phyloP scores from a whole-genome alignment of 2,329 filamentous ascomycete species.

The Penicillium sp. region DNA sequence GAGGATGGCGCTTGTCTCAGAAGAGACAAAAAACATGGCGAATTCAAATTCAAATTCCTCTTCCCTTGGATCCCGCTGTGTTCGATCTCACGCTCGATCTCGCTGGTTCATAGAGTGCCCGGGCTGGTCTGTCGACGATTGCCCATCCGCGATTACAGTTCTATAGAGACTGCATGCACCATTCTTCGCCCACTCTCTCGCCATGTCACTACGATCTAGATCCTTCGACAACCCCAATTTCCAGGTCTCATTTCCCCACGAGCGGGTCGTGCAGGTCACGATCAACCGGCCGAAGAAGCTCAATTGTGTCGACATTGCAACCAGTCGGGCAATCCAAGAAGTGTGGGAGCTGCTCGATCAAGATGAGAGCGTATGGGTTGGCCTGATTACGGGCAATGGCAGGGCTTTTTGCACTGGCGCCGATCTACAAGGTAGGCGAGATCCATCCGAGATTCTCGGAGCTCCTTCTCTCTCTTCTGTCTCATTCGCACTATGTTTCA shows the following conservation, averaged over 20 bases:
- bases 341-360: conserved; percentile 61
- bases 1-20: too few species aligned
- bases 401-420: conserved; percentile 67
- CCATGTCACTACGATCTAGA: conserved; percentile 27
- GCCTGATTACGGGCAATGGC: conserved; percentile 61
- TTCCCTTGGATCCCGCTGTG: too few species aligned
- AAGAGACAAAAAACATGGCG: too few species aligned
- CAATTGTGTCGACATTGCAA: conserved; percentile 44
- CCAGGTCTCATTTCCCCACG: conserved; percentile 41
- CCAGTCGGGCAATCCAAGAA: conserved; percentile 44
- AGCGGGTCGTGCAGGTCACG: conserved; percentile 43
- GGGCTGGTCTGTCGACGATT: too few species aligned
- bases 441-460: too few species aligned
- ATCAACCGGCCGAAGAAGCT: conserved; percentile 42
- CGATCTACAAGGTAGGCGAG: conserved; percentile 58
- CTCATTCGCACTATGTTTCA: too few species aligned
- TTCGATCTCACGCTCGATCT: too few species aligned
- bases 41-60: too few species aligned
- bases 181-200: background rate
- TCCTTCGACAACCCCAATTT: conserved; percentile 19
- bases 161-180: background rate
- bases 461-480: too few species aligned
- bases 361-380: conserved; percentile 60
- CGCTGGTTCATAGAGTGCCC: too few species aligned
- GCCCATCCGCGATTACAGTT: too few species aligned